These are phyloP conservation scores for Rhizoclosmatium globosum DNA, from an alignment of 192 early-diverging fungal genomes.

Conservation along the genomic window DNA sequence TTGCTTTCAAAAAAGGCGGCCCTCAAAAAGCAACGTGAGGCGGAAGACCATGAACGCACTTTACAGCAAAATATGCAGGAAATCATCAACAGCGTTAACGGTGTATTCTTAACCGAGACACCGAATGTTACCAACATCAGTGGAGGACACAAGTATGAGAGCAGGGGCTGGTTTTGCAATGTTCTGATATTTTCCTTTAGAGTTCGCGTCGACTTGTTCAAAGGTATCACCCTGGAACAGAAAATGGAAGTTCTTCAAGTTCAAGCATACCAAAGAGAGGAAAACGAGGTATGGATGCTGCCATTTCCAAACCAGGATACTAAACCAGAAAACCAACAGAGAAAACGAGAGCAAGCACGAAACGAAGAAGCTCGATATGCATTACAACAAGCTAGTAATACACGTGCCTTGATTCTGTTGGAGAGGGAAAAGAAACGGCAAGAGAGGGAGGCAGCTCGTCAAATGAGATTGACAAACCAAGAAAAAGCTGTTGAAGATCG, in stretches of 20 bases:
- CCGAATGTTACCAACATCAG: conserved; percentile 60
- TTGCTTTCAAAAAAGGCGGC: conserved; percentile 36
- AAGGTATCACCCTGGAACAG: conserved; percentile 62
- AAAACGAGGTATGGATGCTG: conserved; percentile 47
- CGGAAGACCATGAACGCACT: conserved; percentile 36
- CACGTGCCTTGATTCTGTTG: conserved; percentile 51
- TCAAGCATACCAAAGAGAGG: conserved; percentile 57
- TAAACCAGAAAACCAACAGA: conserved; percentile 19
- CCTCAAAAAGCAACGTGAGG: conserved; percentile 50
- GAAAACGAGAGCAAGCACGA: conserved; percentile 32
- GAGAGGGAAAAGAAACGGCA: conserved; percentile 52
- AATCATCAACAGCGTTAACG: conserved; percentile 53
- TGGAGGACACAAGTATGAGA: conserved; percentile 58
- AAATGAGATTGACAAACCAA: conserved; percentile 50
- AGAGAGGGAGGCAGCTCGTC: conserved; percentile 41
- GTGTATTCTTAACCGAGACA: conserved; percentile 60
- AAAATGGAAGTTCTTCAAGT: conserved; percentile 46
- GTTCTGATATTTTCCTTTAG: conserved; percentile 27
- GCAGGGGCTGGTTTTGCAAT: neutral
- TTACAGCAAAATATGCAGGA: conserved; percentile 53
- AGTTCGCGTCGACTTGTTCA: conserved; percentile 65
- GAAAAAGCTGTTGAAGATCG: conserved; percentile 51
- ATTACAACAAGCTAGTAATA: conserved; percentile 48
- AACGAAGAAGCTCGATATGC: conserved; percentile 48
- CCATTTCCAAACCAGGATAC: neutral